phyloP scores from a whole-genome alignment of 345 rosid species.

The Cardiospermum halicacabum region DNA sequence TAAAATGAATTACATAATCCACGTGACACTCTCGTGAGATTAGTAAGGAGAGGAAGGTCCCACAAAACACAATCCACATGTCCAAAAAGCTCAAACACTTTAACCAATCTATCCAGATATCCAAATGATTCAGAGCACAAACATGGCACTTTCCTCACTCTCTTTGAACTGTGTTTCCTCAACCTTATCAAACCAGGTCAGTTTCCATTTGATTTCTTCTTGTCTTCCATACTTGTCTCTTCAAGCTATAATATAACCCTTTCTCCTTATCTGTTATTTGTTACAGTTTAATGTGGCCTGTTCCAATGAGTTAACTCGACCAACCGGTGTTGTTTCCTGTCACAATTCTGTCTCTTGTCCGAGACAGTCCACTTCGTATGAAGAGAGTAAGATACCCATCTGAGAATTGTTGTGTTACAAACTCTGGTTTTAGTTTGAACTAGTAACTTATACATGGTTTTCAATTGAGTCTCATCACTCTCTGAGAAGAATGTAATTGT shows the following conservation, averaged over 20 bases:
- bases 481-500: neutral
- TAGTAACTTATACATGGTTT: neutral
- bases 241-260: neutral
- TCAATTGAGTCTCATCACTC: neutral
- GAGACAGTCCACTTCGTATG: conserved; percentile 12
- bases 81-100: neutral
- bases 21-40: too few relatives aligned
- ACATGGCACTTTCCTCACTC: conserved; percentile 53
- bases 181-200: conserved; percentile 42
- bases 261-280: neutral
- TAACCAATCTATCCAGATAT: neutral
- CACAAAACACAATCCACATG: too few relatives aligned
- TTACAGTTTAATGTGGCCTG: conserved; percentile 30
- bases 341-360: conserved; percentile 15
- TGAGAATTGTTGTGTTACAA: neutral
- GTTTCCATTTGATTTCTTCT: neutral
- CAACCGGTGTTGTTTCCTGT: conserved; percentile 21
- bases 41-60: too few relatives aligned
- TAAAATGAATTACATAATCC: too few relatives aligned
- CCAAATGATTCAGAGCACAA: neutral
- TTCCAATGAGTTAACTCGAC: conserved; percentile 30
- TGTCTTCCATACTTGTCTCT: neutral
- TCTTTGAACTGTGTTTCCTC: conserved; percentile 47
- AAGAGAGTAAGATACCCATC: conserved; percentile 38
- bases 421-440: neutral